phyloP scores from a whole-genome alignment of 83 land plant genomes.

The Diphasiastrum complanatum region DNA sequence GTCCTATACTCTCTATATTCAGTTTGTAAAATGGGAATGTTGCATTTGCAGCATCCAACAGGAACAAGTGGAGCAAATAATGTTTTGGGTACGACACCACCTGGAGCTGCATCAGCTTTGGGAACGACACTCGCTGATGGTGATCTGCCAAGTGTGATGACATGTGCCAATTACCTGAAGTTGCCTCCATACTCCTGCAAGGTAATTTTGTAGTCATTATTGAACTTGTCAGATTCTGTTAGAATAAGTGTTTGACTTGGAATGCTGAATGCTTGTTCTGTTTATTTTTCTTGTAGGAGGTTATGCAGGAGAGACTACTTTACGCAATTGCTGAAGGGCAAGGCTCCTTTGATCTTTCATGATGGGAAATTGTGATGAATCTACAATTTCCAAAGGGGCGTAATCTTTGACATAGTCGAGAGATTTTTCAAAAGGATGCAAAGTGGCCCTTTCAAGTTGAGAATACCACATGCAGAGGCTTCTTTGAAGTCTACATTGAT shows the following conservation, averaged over 20 bases:
- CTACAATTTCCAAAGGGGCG: no score
- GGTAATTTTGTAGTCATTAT: constrained; percentile 39
- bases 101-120: constrained; percentile 36
- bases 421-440: no score
- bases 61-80: constrained; percentile 37
- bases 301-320: constrained; percentile 68
- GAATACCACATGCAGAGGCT: no score
- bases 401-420: no score
- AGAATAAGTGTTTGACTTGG: background rate
- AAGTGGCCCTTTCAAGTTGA: no score
- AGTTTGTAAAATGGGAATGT: background rate
- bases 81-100: constrained; percentile 57
- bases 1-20: background rate
- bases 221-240: constrained; percentile 1
- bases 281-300: constrained; percentile 45
- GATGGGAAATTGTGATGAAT: no score
- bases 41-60: constrained; percentile 57
- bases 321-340: constrained; percentile 93
- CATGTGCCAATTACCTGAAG: constrained; percentile 95
- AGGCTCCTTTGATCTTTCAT: constrained; percentile 90
- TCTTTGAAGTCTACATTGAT: no score
- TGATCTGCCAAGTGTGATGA: constrained; percentile 98
- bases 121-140: constrained; percentile 68
- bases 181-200: constrained; percentile 95
- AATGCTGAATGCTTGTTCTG: background rate